These are phyloP conservation scores for Paracoccidioides brasiliensis DNA, from an alignment of 2,329 filamentous ascomycete genomes.

Conservation along the genomic window DNA sequence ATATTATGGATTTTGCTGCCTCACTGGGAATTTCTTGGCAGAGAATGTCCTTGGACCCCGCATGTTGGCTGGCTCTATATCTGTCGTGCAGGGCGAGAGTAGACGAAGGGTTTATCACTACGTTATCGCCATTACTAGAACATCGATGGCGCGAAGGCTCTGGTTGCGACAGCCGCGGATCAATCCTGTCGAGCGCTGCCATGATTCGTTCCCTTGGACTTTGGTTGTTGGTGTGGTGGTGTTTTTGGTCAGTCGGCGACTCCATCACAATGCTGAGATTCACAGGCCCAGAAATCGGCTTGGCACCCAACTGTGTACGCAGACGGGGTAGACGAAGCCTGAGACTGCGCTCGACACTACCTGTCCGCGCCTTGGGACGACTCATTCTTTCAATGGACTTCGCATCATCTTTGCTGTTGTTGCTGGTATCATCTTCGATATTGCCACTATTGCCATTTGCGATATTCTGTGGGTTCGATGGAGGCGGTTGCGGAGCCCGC, in stretches of 20 bases:
- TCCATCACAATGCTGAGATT: slow-evolving; percentile 9
- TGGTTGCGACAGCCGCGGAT: background rate
- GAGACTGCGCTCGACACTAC: slow-evolving; percentile 4
- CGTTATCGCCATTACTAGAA: background rate
- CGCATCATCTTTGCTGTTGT: background rate
- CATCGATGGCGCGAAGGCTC: background rate
- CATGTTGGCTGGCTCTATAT: background rate
- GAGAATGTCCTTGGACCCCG: slow-evolving; percentile 1
- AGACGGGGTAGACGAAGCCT: slow-evolving; percentile 9
- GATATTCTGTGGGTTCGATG: background rate
- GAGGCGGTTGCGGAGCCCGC: no score
- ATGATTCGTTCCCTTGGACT: background rate
- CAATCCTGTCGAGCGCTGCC: background rate
- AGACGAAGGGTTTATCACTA: background rate
- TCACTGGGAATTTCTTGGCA: slow-evolving; percentile 4
- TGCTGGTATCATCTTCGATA: background rate
- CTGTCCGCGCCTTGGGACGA: background rate
- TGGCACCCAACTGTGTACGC: slow-evolving; percentile 4
- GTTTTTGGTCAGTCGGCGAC: slow-evolving; percentile 3
- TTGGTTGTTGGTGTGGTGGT: background rate
- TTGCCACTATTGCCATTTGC: background rate
- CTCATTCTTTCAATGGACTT: background rate
- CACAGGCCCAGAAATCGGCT: background rate
- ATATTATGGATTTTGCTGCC: slow-evolving; percentile 38
- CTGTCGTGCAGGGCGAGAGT: background rate